Percentiles rank a stretch among this genome's conserved stretches.
Evolutionary conservation across 805 yeast genomes (phyloP).

Genomic region (Metschnikowia cubensis): DNA sequence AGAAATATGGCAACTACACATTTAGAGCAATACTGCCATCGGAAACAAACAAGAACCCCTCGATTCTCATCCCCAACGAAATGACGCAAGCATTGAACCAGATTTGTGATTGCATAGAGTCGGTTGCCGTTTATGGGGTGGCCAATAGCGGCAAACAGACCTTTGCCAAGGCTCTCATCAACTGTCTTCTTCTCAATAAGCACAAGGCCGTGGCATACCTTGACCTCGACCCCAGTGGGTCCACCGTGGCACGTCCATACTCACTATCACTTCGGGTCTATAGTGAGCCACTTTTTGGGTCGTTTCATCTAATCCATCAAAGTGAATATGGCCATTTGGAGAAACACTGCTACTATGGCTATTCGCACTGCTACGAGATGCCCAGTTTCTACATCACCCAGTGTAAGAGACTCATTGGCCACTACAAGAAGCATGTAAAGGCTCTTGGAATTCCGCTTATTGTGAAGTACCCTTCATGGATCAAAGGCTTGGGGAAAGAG

Average conservation of each 20-base stretch:
- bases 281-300: slow-evolving; percentile 25
- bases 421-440: slow-evolving; percentile 19
- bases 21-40: slow-evolving; percentile 9
- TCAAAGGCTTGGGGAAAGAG: slow-evolving; percentile 78
- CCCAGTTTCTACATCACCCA: slow-evolving; percentile 53
- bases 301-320: slow-evolving; percentile 21
- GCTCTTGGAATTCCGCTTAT: slow-evolving; percentile 41
- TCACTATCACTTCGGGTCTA: slow-evolving; percentile 52
- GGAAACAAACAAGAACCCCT: not conserved
- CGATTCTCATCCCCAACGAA: slow-evolving; percentile 6
- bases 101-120: slow-evolving; percentile 15
- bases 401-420: slow-evolving; percentile 38
- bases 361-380: slow-evolving; percentile 60
- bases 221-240: slow-evolving; percentile 88
- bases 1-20: slow-evolving; percentile 5
- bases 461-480: slow-evolving; percentile 87
- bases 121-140: slow-evolving; percentile 51
- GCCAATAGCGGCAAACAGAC: slow-evolving; percentile 86
- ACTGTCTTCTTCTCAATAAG: slow-evolving; percentile 36
- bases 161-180: slow-evolving; percentile 50
- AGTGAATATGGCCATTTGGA: slow-evolving; percentile 9
- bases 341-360: slow-evolving; percentile 51
- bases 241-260: slow-evolving; percentile 72
- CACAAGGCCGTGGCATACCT: slow-evolving; percentile 43
- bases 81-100: slow-evolving; percentile 5